Evolutionary conservation across 768 basidiomycete species (phyloP).

Genomic region (Phanerochaete carnosa): DNA sequence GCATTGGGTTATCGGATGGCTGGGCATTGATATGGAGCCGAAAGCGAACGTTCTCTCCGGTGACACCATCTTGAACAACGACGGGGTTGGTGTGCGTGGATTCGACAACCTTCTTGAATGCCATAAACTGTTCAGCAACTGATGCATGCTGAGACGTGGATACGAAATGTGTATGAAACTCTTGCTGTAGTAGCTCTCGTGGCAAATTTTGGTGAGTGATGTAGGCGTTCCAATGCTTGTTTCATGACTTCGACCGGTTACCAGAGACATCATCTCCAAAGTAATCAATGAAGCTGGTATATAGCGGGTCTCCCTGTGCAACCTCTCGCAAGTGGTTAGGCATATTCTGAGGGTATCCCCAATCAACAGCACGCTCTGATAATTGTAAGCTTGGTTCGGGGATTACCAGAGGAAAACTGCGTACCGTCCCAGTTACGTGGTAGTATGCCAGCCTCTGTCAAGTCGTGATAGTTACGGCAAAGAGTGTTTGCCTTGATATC

Average conservation of each 20-base stretch:
- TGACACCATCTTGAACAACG: slow-evolving; percentile 24
- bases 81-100: slow-evolving; percentile 31
- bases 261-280: not conserved
- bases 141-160: slow-evolving; percentile 16
- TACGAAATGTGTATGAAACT: slow-evolving; percentile 11
- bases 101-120: slow-evolving; percentile 18
- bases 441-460: not conserved
- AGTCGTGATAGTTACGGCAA: not conserved
- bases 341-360: slow-evolving; percentile 1
- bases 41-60: no score
- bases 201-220: slow-evolving; percentile 11
- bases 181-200: slow-evolving; percentile 13
- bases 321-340: slow-evolving; percentile 9
- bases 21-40: no score
- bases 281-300: not conserved
- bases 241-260: not conserved
- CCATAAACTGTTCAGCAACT: slow-evolving; percentile 10
- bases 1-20: no score
- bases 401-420: not conserved
- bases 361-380: not conserved
- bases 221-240: not conserved
- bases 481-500: not conserved
- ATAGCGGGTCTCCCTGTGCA: not conserved
- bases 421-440: not conserved
- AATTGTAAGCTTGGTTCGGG: not conserved